Conservation (phyloP, 108 stramenopile species). For the Skeletonema tropicum region DNA sequence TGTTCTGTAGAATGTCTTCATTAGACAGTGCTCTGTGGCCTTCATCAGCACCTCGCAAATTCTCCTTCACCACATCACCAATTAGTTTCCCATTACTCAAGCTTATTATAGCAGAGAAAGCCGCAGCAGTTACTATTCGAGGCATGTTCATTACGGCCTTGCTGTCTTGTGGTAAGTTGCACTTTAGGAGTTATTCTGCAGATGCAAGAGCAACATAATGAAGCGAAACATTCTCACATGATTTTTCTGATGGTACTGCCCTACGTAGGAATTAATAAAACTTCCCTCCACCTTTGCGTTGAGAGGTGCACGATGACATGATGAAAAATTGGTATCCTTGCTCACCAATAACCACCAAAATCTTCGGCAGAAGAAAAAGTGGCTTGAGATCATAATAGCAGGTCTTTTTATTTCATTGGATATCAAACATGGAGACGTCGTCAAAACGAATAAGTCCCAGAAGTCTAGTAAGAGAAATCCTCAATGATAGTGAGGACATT, state of each 20-base stretch:
- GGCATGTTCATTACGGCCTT: conserved; percentile 12
- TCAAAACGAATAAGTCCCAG: conserved; percentile 13
- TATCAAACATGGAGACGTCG: conserved; percentile 3
- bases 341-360: neutral
- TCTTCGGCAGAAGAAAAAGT: too few species aligned
- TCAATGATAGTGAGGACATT: conserved; percentile 26
- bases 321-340: too few species aligned
- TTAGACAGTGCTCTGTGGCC: conserved; percentile 18
- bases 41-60: conserved; percentile 17
- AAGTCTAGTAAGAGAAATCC: conserved; percentile 18
- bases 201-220: too few species aligned
- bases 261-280: too few species aligned
- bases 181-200: too few species aligned
- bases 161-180: neutral
- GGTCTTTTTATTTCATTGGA: neutral
- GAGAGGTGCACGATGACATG: too few species aligned
- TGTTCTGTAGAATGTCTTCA: conserved; percentile 35
- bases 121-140: neutral
- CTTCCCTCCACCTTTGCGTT: too few species aligned
- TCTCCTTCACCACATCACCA: conserved; percentile 27
- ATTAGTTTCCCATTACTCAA: conserved; percentile 9
- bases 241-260: neutral
- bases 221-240: neutral
- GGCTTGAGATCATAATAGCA: neutral
- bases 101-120: neutral